A percentile compares a stretch with the other conserved stretches of the same genome.
These are phyloP conservation scores for Durusdinium trenchii DNA, from an alignment of 73 alveolate genomes.

Conservation along the genomic window DNA sequence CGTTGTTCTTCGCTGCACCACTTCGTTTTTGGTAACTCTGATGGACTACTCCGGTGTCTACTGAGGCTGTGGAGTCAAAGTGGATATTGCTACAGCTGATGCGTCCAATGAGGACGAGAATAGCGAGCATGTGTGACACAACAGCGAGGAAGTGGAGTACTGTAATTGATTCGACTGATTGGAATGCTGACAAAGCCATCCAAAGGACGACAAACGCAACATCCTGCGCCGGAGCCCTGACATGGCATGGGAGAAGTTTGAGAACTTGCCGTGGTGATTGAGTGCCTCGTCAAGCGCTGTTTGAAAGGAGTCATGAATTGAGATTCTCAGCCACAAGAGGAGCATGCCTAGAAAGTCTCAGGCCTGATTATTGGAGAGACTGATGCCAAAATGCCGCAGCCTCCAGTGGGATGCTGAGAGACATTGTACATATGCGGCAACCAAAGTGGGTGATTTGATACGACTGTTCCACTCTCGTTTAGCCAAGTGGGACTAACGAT, in stretches of 20 bases:
- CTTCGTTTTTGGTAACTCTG: neutral
- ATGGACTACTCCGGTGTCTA: neutral
- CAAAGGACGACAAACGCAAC: conserved; percentile 74
- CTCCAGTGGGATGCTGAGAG: conserved; percentile 56
- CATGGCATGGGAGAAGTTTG: neutral
- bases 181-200: neutral
- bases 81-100: conserved; percentile 70
- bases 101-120: conserved; percentile 69
- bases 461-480: too few species aligned
- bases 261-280: neutral
- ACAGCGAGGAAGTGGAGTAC: neutral
- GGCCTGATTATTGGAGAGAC: conserved; percentile 84
- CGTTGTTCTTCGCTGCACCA: neutral
- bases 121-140: neutral
- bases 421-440: too few species aligned
- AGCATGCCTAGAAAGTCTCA: neutral
- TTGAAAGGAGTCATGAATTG: neutral
- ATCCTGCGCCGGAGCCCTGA: conserved; percentile 55
- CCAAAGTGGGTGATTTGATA: too few species aligned
- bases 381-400: conserved; percentile 77
- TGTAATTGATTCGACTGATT: neutral
- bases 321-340: neutral
- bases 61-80: conserved; percentile 77
- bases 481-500: too few species aligned
- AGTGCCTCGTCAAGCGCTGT: neutral